Evolutionary conservation across 352 stramenopile species (phyloP), one percentile per base, ranked within the genome.

Genomic region (Globisporangium takayamanum): DNA sequence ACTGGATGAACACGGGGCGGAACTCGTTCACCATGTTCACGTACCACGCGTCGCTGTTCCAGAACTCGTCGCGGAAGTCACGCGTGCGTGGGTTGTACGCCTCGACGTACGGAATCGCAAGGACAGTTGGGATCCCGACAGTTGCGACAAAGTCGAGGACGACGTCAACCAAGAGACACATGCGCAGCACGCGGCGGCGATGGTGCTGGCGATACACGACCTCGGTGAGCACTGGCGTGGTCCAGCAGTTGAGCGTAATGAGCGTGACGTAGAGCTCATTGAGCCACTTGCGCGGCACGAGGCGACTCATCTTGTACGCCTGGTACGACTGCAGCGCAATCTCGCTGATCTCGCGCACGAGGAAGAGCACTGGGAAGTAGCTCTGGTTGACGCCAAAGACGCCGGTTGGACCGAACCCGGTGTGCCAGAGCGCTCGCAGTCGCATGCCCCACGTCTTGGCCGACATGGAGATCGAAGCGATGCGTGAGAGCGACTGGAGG

Each of bases 271-370:
- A 65, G 28, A 57, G 56, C 5, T 48, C 26, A 36, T 64, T 68
- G 26, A 62, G 48, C 30, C 7, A 20, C 22, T 18, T 6, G 4
- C 62, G 52, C 6, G 62, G 51, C 25, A 65, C 44, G 20, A 62
- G 53, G 2, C 4, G 26, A 42, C 54, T 57, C 63, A 69, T 66
- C 12, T 44, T 20, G 45, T 64, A 68, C 15, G 66, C 66, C 48
- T 73, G 62, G 33, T 67, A 59, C 18, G 66, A 62, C 49, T 73
- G 66, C 11, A 73, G 53, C 11, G 15, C 55, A 4, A 59, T 73
- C 46, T 69, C 61, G 8, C 66, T 37, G 28, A 64, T n/a, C 45
- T 73, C 66, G 5, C 62, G 62, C 3, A 53, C 25, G n/a, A 73
- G 33, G 28, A 66, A 63, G 5, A 69, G 22, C 4, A 47, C 30